Evolutionary conservation across 768 basidiomycete species (phyloP).

Genomic region (Filobasidium wieringae): DNA sequence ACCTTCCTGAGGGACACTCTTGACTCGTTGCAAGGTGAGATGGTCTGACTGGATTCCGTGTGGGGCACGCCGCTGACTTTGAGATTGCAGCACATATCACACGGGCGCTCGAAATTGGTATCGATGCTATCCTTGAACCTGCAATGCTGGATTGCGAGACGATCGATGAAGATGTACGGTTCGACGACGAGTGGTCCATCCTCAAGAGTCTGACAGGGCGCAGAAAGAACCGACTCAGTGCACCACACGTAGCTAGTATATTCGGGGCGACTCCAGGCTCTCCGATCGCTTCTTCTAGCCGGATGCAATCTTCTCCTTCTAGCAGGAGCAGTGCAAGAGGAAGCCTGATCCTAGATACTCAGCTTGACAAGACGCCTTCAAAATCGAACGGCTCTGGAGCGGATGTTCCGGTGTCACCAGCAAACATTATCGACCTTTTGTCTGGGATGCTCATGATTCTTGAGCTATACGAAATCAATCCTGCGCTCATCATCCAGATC

Average conservation of each 20-base stretch:
- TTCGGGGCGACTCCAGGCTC: neutral
- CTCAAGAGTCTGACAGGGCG: slow-evolving; percentile 39
- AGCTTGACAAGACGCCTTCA: neutral
- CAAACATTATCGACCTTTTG: slow-evolving; percentile 63
- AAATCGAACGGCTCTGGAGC: neutral
- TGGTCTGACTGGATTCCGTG: neutral
- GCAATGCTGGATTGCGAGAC: slow-evolving; percentile 72
- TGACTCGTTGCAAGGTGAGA: slow-evolving; percentile 80
- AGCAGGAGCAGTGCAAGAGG: neutral
- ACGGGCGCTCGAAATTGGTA: slow-evolving; percentile 73
- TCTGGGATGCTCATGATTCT: slow-evolving; percentile 75
- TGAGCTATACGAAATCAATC: slow-evolving; percentile 73
- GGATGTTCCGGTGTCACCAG: slow-evolving; percentile 26
- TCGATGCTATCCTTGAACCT: slow-evolving; percentile 73
- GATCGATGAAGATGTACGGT: slow-evolving; percentile 63
- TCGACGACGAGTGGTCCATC: slow-evolving; percentile 81
- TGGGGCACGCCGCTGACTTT: no score
- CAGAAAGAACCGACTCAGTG: slow-evolving; percentile 22
- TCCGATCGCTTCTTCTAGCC: neutral
- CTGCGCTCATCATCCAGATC: slow-evolving; percentile 71
- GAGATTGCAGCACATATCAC: slow-evolving; percentile 72
- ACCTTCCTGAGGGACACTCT: slow-evolving; percentile 81
- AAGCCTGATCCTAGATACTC: neutral
- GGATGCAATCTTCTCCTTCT: neutral
- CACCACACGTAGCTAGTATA: neutral